Evolutionary conservation across 768 basidiomycete species (phyloP), one percentile per base, ranked within the genome.

Genomic region (Tylopilus rubrobrunneus): DNA sequence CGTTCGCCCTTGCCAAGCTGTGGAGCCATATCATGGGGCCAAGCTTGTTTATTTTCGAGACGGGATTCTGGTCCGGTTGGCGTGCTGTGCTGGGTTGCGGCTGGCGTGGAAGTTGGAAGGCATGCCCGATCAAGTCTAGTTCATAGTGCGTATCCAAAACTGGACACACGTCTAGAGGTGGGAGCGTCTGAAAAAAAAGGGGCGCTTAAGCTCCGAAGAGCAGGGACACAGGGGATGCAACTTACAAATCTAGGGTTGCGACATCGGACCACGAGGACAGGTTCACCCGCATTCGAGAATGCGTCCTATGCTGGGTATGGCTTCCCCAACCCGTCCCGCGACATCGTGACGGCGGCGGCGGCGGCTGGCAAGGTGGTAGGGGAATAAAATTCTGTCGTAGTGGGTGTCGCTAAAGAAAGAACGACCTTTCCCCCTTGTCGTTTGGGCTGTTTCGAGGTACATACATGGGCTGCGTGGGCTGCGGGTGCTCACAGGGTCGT

Each of bases 141-240:
- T 41, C 34, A 41, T 45, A 48, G 46, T 31, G 34, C 12, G 10
- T 7, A 23, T 19, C 51, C 29, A 56, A 55, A 56, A 43, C 45
- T 52, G 40, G 48, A 49, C n/a, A 7, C 31, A 27, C 36, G 41
- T 44, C 40, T 46, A 50, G 28, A 34, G 34, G 50, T 52, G 56
- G 43, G 55, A 56, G 49, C 40, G 46, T 23, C 45, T 36, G 42
- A 40, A 5, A 48, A 67, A 62, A 67, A 69, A 61, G 60, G 68
- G 70, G 68, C 69, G 68, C 63, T 48, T 61, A 71, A 69, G 68
- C 40, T 69, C 68, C 68, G 68, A 58, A 36, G 53, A 34, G 53
- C 23, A 54, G 50, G 41, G 59, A 59, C 56, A 25, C 5, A 56
- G 62, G 56, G 49, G 45, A 49, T 15, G 55, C 52, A 49, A 55